Evolutionary conservation across 306 rosid species (phyloP).

Genomic region (Corylus avellana): DNA sequence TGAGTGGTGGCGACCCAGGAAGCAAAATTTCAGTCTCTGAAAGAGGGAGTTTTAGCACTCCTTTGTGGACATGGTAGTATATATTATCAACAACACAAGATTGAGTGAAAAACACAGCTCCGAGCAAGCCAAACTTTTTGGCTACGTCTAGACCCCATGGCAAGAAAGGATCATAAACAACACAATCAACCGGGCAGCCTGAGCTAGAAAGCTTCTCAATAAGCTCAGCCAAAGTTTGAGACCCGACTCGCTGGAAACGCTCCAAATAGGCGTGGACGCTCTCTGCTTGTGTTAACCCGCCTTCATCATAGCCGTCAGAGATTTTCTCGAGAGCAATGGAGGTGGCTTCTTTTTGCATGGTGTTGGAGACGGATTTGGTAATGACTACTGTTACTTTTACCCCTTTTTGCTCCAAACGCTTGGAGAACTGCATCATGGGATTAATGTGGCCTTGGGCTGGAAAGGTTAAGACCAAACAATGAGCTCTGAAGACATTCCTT

Average conservation of each 20-base stretch:
- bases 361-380: slow-evolving; percentile 52
- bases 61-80: slow-evolving; percentile 40
- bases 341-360: slow-evolving; percentile 33
- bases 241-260: slow-evolving; percentile 39
- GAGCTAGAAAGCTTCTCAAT: slow-evolving; percentile 35
- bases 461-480: slow-evolving; percentile 44
- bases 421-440: slow-evolving; percentile 54
- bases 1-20: slow-evolving; percentile 49
- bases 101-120: slow-evolving; percentile 58
- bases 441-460: slow-evolving; percentile 71
- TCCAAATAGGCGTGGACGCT: slow-evolving; percentile 40
- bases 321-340: slow-evolving; percentile 43
- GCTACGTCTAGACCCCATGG: slow-evolving; percentile 58
- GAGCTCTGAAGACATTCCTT: neutral
- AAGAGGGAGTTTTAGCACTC: slow-evolving; percentile 36
- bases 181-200: slow-evolving; percentile 30
- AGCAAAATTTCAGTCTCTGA: slow-evolving; percentile 28
- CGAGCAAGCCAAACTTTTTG: slow-evolving; percentile 42
- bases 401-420: slow-evolving; percentile 39
- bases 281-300: slow-evolving; percentile 40
- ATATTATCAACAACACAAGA: slow-evolving; percentile 43
- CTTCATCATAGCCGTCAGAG: slow-evolving; percentile 68
- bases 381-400: slow-evolving; percentile 41
- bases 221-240: slow-evolving; percentile 43
- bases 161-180: slow-evolving; percentile 54